Base-by-base conservation (phyloP, 176 grass and related monocot genomes). In the Luzula sylvatica region DNA sequence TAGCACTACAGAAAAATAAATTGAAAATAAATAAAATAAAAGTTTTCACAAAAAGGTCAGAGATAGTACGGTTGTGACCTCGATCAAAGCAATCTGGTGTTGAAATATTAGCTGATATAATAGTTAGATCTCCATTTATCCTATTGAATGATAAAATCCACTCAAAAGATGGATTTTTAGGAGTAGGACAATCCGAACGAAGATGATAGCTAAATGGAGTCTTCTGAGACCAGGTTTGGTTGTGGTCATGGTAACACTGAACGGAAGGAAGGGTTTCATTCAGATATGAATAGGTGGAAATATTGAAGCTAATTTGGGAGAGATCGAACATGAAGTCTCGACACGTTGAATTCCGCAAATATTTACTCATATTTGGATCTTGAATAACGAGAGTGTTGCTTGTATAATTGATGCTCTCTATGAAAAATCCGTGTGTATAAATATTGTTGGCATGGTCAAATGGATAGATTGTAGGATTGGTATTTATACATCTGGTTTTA, bases 351-450 rank as follows among this genome's bases (percentile, higher is more conserved):
- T 30, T 0, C 3, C 46, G 7, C 15, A 63, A 63, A 32, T 12
- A 21, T 27, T 0, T 26, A 8, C 4, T 27, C 16, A 63, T 41
- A 63, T 63, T 6, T 20, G 24, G 23, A 32, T 48, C 58, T 20
- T 13, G 42, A 46, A 62, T 9, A 14, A 0, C 27, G 5, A 63
- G 7, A 23, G 0, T 30, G 4, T 19, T 46, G 40, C 0, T 20
- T 41, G 7, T 2, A 47, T 63, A 63, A 27, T 38, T 46, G 42
- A 63, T 63, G 23, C 15, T 63, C 46, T 63, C 42, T 16, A 63
- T 46, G 7, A 26, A 22, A 18, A 22, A 1, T 0, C 57, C 57
- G 43, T 12, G 2, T 5, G 42, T 16, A 4, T 4, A 7, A 35
- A 7, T 35, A 35, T 35, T 9, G 9, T 35, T 9, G 9, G 1